Conservation (phyloP, 371 early-diverging fungal species). For the Dichotomocladium elegans region DNA sequence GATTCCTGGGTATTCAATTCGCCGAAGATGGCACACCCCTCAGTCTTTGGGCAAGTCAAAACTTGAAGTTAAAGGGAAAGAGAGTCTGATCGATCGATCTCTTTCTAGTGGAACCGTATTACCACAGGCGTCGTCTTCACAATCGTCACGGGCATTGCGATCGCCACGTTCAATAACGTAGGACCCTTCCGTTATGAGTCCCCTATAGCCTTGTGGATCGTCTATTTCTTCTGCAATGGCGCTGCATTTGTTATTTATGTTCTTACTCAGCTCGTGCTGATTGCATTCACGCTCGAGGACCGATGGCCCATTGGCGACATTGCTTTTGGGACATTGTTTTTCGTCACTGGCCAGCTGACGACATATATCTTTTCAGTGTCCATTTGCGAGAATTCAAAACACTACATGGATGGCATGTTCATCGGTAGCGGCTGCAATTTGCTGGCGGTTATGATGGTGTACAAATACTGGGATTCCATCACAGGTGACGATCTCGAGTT, state of each 20-base stretch:
- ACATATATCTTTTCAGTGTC: slow-evolving; percentile 60
- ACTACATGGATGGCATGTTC: slow-evolving; percentile 90
- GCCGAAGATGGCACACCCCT: slow-evolving; percentile 88
- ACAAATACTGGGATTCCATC: slow-evolving; percentile 94
- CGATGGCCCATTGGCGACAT: slow-evolving; percentile 86
- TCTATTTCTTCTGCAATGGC: slow-evolving; percentile 73
- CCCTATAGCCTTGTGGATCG: slow-evolving; percentile 68
- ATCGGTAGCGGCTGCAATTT: slow-evolving; percentile 78
- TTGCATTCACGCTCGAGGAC: slow-evolving; percentile 83
- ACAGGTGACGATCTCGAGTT: slow-evolving; percentile 93
- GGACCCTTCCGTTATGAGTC: slow-evolving; percentile 54
- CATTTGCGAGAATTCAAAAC: slow-evolving; percentile 75
- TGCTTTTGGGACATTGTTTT: slow-evolving; percentile 73
- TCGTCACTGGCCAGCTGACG: slow-evolving; percentile 68
- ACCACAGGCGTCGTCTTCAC: slow-evolving; percentile 60
- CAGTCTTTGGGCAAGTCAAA: slow-evolving; percentile 44
- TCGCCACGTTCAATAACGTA: slow-evolving; percentile 71
- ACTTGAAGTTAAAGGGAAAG: neutral
- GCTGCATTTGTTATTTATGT: slow-evolving; percentile 71
- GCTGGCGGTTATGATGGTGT: slow-evolving; percentile 91
- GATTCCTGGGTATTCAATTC: slow-evolving; percentile 90
- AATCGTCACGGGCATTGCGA: slow-evolving; percentile 61
- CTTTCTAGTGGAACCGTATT: slow-evolving; percentile 77
- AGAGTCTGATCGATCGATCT: no score
- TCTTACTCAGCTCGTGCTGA: slow-evolving; percentile 76